phyloP scores from a whole-genome alignment of 345 rosid species.

The Lenwebbia sp. region DNA sequence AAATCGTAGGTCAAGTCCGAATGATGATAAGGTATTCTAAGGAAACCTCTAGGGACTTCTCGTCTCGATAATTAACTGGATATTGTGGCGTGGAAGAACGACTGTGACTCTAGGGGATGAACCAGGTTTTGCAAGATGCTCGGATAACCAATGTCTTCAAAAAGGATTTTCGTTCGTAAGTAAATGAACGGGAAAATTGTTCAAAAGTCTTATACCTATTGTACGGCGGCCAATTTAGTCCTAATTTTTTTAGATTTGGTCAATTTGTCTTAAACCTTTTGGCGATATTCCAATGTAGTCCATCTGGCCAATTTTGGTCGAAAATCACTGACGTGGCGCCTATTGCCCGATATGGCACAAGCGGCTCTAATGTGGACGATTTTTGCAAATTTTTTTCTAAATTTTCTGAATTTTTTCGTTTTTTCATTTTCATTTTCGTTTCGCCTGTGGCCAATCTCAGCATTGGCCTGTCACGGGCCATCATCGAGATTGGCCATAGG shows the following conservation, averaged over 20 bases:
- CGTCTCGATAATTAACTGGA: neutral
- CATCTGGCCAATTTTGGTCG: neutral
- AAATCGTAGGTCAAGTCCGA: neutral
- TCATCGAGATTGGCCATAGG: neutral
- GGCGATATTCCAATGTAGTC: neutral
- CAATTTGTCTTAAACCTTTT: neutral
- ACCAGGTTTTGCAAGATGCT: neutral
- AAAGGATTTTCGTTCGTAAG: neutral
- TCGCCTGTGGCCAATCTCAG: neutral
- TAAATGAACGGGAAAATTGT: neutral
- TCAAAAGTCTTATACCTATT: neutral
- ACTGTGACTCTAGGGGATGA: neutral
- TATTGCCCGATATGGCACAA: rapidly evolving
- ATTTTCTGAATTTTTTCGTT: neutral
- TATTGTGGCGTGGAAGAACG: neutral
- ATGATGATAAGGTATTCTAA: neutral
- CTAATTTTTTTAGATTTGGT: neutral
- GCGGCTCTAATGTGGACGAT: neutral
- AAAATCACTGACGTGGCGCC: neutral
- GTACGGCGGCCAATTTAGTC: neutral
- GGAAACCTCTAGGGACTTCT: neutral
- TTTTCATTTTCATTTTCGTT: neutral
- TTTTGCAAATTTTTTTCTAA: neutral
- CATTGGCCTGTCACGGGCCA: rapidly evolving
- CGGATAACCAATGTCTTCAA: neutral